Evolutionary conservation across 495 filamentous ascomycete species (phyloP), one percentile per base, ranked within the genome.

Genomic region (Aspergillus sclerotiicarbonarius): DNA sequence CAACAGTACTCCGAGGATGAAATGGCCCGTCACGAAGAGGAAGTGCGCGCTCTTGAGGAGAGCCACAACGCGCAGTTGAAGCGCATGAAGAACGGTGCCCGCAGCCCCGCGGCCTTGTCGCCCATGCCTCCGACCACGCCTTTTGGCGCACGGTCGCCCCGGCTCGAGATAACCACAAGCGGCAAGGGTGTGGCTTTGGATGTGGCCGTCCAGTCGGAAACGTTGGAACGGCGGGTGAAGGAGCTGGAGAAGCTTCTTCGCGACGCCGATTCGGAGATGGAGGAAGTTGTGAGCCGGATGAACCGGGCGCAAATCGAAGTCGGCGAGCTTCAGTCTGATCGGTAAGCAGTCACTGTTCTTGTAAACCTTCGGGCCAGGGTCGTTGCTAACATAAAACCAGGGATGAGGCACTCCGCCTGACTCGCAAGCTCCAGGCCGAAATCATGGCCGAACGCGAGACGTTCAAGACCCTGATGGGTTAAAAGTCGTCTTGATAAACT

Each of bases 241-340:
- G 91, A 95, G 65, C 82, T 98, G 12, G 94, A 98, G 73, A 84
- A 81, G 54, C 88, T 91, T 10, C 79, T 98, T 18, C 75, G 80
- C 21, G 84, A 94, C 58, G 90, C 94, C 18, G 94, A 98, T 64
- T 76, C 78, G 56, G 93, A 97, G 78, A 97, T 98, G 94, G 84
- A 93, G 67, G 89, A 94, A 71, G 93, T 97, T 3, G 90, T 98
- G 15, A 79, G 87, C 54, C 81, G 89, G 54, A 96, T 98, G 91
- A 96, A 91, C 73, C 79, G 84, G 57, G 92, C 93, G 8, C 94
- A 98, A 76, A 91, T 96, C 55, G 91, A 96, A 73, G 94, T 98
- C 37, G 84, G 91, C 67, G 85, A 91, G 65, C 80, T 98, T 52
- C 92, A 97, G 73, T 89, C 89, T 73, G 89, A 95, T 75, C 85